Base-by-base conservation (phyloP, 2,329 filamentous ascomycete genomes). In the Cladosporium sp. region DNA sequence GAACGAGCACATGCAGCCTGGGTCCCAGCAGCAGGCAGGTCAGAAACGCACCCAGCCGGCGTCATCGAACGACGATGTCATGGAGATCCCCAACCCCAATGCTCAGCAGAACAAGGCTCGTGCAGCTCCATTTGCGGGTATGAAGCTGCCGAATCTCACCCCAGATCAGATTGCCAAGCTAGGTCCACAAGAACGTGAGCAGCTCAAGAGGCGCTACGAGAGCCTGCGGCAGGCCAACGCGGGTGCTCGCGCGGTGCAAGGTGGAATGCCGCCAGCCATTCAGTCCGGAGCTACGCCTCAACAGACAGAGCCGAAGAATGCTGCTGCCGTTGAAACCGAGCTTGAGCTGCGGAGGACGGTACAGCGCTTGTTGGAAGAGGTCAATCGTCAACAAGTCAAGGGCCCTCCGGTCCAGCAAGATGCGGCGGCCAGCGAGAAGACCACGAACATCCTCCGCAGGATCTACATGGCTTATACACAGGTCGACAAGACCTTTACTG, bases 261-360 rank as follows among this genome's bases (percentile, higher is more conserved):
- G 22, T 14, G 46, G 40, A 14, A 32, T 43, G n/a, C 31, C 46
- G 4, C 3, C 46, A 18, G 18, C 40, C 22, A 13, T 18, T n/a
- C 41, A 40, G 22, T 14, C 31, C 2, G 28, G 35, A 11, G 31
- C 16, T 4, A 40, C 9, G 32, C 31, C 68, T 9, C 71, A 66
- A 46, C 72, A 74, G 18, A 74, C 75, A 55, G 62, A 68, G 11
- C 54, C 65, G n/a, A 73, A 75, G 51, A 65, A 66, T 41, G 62
- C 61, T 9, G 68, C 61, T 43, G 62, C 53, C 52, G 70, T 51
- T 51, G 55, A 55, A 13, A 46, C 28, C 11, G 50, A 53, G n/a
- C 19, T 28, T 10, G 43, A 45, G 19, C 22, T 45, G n/a, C 28
- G 28, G 2, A 45, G 40, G 3, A 37, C 18, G 8, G 31, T 53